Conservation (phyloP, 2,329 filamentous ascomycete species). For the Diaporthe capsici region DNA sequence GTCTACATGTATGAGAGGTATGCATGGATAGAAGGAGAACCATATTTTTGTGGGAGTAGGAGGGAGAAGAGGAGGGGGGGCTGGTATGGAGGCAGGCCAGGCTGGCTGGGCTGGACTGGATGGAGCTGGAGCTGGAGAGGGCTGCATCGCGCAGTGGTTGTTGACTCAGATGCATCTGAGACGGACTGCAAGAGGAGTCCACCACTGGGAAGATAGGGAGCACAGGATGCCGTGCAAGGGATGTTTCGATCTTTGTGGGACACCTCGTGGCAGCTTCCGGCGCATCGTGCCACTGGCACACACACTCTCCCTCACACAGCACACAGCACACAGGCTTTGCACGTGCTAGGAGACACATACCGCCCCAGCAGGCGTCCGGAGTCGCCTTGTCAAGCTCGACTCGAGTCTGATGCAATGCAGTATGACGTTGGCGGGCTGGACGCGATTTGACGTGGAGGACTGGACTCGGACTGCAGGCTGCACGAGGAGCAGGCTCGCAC, state of each 20-base stretch:
- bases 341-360: slow-evolving; percentile 17
- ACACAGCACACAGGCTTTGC: not conserved
- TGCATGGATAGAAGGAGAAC: slow-evolving; percentile 7
- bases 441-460: slow-evolving; percentile 33
- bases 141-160: slow-evolving; percentile 10
- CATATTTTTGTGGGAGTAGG: not conserved
- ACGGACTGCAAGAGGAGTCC: slow-evolving; percentile 29
- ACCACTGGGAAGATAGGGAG: slow-evolving; percentile 16
- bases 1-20: slow-evolving; percentile 17
- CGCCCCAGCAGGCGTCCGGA: slow-evolving; percentile 1
- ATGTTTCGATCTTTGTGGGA: slow-evolving; percentile 32
- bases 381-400: not conserved
- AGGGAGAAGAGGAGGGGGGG: not conserved
- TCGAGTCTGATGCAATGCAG: slow-evolving; percentile 28
- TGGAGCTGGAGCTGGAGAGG: slow-evolving; percentile 16
- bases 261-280: slow-evolving; percentile 38
- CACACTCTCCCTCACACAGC: not conserved
- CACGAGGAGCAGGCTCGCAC: not conserved
- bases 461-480: slow-evolving; percentile 40
- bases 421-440: slow-evolving; percentile 38
- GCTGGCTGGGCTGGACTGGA: not conserved
- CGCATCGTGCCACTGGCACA: not conserved
- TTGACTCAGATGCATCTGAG: slow-evolving; percentile 43
- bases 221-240: slow-evolving; percentile 34
- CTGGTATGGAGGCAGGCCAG: not conserved